Base-by-base conservation (phyloP, 2,329 filamentous ascomycete genomes). In the Pseudogymnoascus sp. region DNA sequence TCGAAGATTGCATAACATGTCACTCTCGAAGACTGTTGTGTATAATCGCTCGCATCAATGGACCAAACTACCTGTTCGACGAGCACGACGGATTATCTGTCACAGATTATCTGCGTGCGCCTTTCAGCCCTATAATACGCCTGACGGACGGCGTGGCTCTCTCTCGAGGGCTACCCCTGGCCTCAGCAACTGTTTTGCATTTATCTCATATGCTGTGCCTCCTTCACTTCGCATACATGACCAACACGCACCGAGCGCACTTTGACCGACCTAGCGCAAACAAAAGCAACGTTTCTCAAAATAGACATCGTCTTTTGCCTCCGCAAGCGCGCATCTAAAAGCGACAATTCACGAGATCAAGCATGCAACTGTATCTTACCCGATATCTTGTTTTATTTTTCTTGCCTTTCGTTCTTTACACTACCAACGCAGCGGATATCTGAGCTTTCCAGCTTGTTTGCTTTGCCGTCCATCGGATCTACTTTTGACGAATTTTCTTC, bases 71-170 rank as follows among this genome's bases (percentile, higher is more conserved):
- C 18, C 18, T 42, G 16, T 61, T 40, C 62, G 34, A 62, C 37
- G 60, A 29, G 63, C 57, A 63, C 47, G 39, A 26, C 31, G 42
- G 18, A 23, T 29, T 29, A 34, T 36, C 40, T 47, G 18, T 64
- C 61, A 65, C 59, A 45, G 29, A 45, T 60, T 34, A 54, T 31
- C 47, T 54, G 26, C 47, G 26, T 54, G 26, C 26, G n/a, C 23
- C 47, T 31, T 54, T 54, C 47, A 54, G 23, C 14, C 47, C 47
- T 54, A 54, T 54, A 68, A 67, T 65, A 70, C 68, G 68, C 64
- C 60, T 64, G 65, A 67, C 64, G 68, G 68, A 70, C 65, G 68
- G 68, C 67, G 67, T 69, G 64, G 61, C 64, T 42, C 45, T 54
- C 45, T 54, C 23, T 47, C 14, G 57, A 54, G 60, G 39, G 64